Evolutionary conservation across 2,329 filamentous ascomycete species (phyloP), one percentile per base, ranked within the genome.

Genomic region (Aotearoamyces nothofagi): DNA sequence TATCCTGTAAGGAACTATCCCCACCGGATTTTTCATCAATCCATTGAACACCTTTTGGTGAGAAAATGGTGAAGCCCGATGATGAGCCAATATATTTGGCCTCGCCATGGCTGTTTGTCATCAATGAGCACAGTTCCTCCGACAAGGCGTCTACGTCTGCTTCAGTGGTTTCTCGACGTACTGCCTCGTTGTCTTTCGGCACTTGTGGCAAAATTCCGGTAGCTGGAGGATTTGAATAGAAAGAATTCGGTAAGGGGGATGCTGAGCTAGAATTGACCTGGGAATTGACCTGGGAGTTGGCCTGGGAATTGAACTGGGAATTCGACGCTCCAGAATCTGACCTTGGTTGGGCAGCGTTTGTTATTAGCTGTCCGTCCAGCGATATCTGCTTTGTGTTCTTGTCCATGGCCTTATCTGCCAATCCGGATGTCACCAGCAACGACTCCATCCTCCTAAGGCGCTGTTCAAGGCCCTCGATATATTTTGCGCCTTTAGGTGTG

Each of bases 71-170:
- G 12, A 34, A 34, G 14, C 29, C 33, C 4, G 33, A 34, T 5
- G 33, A 34, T 10, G 33, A 16, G 86, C 83, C 90, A 42, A 96
- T 92, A 50, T 93, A 98, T 54, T 87, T 69, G 5, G 87, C 94
- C 59, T 98, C 90, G 31, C 90, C 90, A 38, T 73, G 79, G 43
- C 87, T 84, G 49, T 93, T 96, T 2, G 87, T 96, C 16, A 98
- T 86, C 17, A 98, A 58, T 3, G 86, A 94, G 54, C 87, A 96
- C 90, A 98, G 96, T 78, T 94, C 90, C 56, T 98, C 90, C 1
- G 87, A 93, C 33, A 98, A 56, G 2, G 75, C 76, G 50, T 92
- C 86, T 2, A 92, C 80, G 58, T 60, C 39, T 57, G 61, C 30
- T 60, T 65, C 22, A 52, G 50, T 25, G 54, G 51, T 51, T 7